Conservation (phyloP, 192 early-diverging fungal species). For the Umbelopsis sp. region DNA sequence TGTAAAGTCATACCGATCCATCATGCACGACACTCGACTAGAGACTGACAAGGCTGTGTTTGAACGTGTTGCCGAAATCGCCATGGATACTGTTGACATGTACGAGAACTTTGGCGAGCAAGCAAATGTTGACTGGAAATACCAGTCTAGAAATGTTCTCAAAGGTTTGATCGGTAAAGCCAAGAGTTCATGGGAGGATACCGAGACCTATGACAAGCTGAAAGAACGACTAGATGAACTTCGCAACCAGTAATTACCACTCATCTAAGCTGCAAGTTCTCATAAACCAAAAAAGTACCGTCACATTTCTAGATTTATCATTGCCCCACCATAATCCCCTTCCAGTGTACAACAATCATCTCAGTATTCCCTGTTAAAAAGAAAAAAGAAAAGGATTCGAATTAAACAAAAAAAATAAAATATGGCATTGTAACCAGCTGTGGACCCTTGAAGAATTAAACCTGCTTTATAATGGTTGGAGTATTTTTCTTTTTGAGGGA, state of each 20-base stretch:
- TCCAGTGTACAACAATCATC: not conserved
- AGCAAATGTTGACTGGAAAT: constrained; percentile 80
- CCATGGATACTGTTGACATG: constrained; percentile 75
- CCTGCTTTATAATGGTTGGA: no score
- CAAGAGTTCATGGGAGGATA: constrained; percentile 72
- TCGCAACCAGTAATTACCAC: not conserved
- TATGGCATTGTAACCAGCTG: no score
- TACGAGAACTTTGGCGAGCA: constrained; percentile 77
- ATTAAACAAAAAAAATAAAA: not conserved
- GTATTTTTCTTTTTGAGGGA: no score
- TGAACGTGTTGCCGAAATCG: constrained; percentile 65
- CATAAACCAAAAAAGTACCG: not conserved
- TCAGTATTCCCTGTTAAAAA: not conserved
- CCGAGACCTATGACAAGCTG: constrained; percentile 59
- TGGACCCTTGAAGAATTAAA: no score
- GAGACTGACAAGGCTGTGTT: constrained; percentile 73
- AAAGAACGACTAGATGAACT: constrained; percentile 66
- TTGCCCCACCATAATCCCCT: not conserved
- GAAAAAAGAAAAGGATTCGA: not conserved
- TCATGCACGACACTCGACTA: constrained; percentile 76
- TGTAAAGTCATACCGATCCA: constrained; percentile 81
- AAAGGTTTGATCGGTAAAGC: constrained; percentile 83
- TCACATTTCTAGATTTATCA: not conserved
- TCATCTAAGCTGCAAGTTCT: no score
- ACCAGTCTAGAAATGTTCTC: constrained; percentile 81